Percentiles rank a stretch among this genome's conserved stretches.
Conservation (phyloP, 345 rosid genomes). For the Eucalyptus erythrocorys region DNA sequence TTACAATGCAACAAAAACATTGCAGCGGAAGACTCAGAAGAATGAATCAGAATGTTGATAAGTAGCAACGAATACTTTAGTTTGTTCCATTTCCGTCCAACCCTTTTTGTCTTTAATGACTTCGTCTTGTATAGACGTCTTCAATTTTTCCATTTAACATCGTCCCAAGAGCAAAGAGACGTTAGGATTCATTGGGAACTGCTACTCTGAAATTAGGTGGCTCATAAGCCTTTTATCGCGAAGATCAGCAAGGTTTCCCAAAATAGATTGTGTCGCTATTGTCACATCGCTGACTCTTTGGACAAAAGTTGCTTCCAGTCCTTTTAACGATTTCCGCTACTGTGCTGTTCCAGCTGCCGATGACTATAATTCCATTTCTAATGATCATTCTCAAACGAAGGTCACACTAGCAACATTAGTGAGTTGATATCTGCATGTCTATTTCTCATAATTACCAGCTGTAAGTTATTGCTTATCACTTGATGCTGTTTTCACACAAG, state of each 20-base stretch:
- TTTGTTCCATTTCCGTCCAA: background rate
- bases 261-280: background rate
- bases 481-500: background rate
- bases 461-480: background rate
- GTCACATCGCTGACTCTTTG: background rate
- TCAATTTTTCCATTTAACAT: background rate
- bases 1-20: background rate
- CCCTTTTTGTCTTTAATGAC: background rate
- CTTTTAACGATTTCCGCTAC: background rate
- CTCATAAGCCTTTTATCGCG: background rate
- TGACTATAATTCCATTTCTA: background rate
- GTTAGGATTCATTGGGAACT: background rate
- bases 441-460: background rate
- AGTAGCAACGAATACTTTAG: background rate
- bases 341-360: background rate
- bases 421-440: background rate
- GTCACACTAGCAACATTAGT: background rate
- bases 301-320: background rate
- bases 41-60: background rate
- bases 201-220: background rate
- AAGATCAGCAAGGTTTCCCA: background rate
- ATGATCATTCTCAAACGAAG: background rate
- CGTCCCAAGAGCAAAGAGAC: background rate
- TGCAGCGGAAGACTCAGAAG: background rate
- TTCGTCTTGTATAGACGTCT: background rate